These are phyloP conservation scores for Kondoa malvinella DNA, from an alignment of 768 basidiomycete genomes.

Conservation along the genomic window DNA sequence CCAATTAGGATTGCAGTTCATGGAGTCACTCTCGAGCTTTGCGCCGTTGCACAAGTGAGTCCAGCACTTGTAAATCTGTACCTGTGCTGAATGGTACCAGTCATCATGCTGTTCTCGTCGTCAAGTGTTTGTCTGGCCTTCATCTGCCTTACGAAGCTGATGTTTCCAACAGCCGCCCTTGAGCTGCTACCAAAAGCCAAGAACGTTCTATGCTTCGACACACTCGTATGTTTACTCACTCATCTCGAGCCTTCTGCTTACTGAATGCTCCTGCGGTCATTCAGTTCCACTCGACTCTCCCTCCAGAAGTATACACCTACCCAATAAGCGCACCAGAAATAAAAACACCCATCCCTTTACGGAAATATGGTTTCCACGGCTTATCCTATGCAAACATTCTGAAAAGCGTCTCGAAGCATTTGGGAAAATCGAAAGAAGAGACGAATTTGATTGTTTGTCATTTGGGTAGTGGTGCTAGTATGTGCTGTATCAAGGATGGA, in stretches of 20 bases:
- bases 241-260: not conserved
- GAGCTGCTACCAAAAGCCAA: constrained; percentile 47
- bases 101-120: constrained; percentile 36
- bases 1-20: constrained; percentile 51
- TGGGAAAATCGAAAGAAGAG: constrained; percentile 41
- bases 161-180: constrained; percentile 39
- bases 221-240: constrained; percentile 36
- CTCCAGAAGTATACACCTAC: constrained; percentile 58
- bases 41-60: constrained; percentile 26
- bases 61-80: not conserved
- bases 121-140: constrained; percentile 29
- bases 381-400: constrained; percentile 45
- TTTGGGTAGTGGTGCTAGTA: constrained; percentile 77
- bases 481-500: constrained; percentile 56
- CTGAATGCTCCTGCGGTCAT: not conserved
- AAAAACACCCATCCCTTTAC: constrained; percentile 49
- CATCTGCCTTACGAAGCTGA: not conserved
- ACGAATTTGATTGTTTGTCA: constrained; percentile 68
- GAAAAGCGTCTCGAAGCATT: constrained; percentile 43
- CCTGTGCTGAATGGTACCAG: not conserved
- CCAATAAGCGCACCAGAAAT: constrained; percentile 48
- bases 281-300: constrained; percentile 56
- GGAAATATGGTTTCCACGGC: constrained; percentile 73
- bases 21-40: constrained; percentile 40
- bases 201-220: constrained; percentile 75